These are phyloP conservation scores for Boletales sp. DNA, from an alignment of 768 basidiomycete genomes.

Conservation along the genomic window DNA sequence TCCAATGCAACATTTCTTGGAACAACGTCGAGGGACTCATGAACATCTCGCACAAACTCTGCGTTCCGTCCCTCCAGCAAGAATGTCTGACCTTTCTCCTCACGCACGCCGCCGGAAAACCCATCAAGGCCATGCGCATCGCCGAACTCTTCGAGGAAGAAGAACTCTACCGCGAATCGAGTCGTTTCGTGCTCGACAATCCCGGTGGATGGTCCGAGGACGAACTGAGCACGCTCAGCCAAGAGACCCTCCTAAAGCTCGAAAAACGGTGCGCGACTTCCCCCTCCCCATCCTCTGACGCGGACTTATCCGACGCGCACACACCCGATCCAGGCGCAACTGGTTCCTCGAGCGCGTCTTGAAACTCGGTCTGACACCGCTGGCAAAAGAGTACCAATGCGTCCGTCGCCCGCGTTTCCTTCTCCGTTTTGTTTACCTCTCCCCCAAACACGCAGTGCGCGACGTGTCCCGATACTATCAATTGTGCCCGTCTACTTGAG, in stretches of 20 bases:
- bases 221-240: conserved; percentile 76
- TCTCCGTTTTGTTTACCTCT: not conserved
- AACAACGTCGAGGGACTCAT: conserved; percentile 90
- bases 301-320: not conserved
- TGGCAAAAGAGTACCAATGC: conserved; percentile 95
- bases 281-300: not conserved
- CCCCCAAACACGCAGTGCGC: conserved; percentile 50
- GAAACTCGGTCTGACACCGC: conserved; percentile 80
- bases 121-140: conserved; percentile 90
- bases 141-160: conserved; percentile 90
- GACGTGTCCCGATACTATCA: conserved; percentile 76
- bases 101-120: conserved; percentile 88
- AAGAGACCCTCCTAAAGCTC: conserved; percentile 82
- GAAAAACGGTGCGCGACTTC: conserved; percentile 63
- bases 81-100: conserved; percentile 86
- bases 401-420: conserved; percentile 40
- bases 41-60: conserved; percentile 88
- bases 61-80: conserved; percentile 74
- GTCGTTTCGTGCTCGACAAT: conserved; percentile 89
- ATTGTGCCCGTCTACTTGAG: conserved; percentile 80
- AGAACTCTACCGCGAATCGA: conserved; percentile 85
- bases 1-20: conserved; percentile 93
- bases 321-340: conserved; percentile 49
- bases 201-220: conserved; percentile 82
- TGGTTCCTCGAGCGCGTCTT: conserved; percentile 96